Conservation (phyloP, 2,329 filamentous ascomycete species). For the Cytospora piceae region DNA sequence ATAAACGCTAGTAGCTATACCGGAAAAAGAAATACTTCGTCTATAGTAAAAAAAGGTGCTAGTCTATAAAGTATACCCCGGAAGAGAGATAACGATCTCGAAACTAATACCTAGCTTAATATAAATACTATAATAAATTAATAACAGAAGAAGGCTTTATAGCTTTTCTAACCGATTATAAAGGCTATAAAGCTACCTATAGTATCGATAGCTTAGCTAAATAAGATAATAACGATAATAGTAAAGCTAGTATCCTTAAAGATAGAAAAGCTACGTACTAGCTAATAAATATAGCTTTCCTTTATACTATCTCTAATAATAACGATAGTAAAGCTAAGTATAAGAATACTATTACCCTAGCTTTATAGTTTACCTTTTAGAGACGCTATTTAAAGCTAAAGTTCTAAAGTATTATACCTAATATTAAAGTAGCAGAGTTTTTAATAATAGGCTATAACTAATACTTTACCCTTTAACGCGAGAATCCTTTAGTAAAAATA, state of each 20-base stretch:
- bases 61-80: background rate
- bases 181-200: background rate
- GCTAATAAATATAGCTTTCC: background rate
- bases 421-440: background rate
- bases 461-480: background rate
- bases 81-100: too few species aligned
- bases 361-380: background rate
- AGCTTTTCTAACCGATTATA: background rate
- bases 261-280: background rate
- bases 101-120: background rate
- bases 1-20: background rate
- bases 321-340: background rate
- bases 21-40: background rate
- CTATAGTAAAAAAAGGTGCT: background rate
- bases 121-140: background rate
- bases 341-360: background rate
- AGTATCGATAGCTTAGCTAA: background rate
- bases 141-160: background rate
- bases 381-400: background rate
- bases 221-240: background rate
- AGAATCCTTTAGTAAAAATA: background rate
- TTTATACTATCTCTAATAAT: background rate
- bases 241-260: background rate
- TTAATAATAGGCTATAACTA: background rate
- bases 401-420: background rate